Evolutionary conservation across 2,329 filamentous ascomycete species (phyloP), one percentile per base, ranked within the genome.

Genomic region (Macrophomina pseudophaseolina): DNA sequence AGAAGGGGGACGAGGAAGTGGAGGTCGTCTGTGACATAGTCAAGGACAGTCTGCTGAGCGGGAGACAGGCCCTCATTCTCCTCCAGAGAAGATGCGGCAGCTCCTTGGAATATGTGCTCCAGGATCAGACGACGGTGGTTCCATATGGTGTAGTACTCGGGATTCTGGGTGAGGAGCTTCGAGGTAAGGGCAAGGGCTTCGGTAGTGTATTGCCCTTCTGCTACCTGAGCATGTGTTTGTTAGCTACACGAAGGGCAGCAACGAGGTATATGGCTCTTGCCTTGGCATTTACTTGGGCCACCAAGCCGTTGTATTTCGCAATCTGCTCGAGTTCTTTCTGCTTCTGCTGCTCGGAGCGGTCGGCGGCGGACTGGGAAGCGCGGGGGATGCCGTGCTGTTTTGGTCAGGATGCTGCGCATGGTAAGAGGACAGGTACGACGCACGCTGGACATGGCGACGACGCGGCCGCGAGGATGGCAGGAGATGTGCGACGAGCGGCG

Each of bases 111-210:
- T 60, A 88, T 84, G 72, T 88, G 83, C 75, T 88, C 85, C 74
- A 93, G 81, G 70, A 88, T 87, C 70, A 88, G 85, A 72, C 95
- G 90, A 75, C 95, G 90, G 81, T 90, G 87, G 84, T 96, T 96
- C 92, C 92, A 96, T 85, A 93, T 86, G 66, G 92, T 94, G 81
- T 95, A 95, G 83, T 94, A 94, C 79, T 96, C 92, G 32, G 92
- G 92, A 77, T 96, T 96, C 73, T 90, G 86, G 54, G 85, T 86
- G 64, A 94, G 84, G 52, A 95, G 86, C 71, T 87, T 88, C n/a
- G 90, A 89, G 40, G 90, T 91, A 65, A 91, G 85, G 69, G 86
- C 81, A 72, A 94, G 87, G 48, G 88, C 86, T 66, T 87, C 83
- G 65, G 81, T 71, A 49, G 83, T 84, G 76, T 83, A 85, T 71